Conservation (phyloP, 2,329 filamentous ascomycete species). For the Zasmidium angulare region DNA sequence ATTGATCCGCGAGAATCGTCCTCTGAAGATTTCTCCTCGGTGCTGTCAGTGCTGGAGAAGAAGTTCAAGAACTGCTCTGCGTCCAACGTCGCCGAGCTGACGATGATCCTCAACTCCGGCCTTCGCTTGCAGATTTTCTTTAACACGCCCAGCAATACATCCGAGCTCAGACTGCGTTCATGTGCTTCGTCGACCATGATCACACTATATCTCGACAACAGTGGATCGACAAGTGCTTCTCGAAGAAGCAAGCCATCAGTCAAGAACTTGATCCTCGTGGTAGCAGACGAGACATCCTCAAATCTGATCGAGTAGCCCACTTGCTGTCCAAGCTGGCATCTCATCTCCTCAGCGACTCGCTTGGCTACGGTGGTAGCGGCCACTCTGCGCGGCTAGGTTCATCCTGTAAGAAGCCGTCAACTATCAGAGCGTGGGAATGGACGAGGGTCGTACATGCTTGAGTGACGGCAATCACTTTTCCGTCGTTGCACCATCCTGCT, state of each 20-base stretch:
- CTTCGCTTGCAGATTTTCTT: constrained; percentile 85
- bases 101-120: constrained; percentile 78
- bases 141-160: constrained; percentile 82
- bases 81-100: constrained; percentile 91
- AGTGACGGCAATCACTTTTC: constrained; percentile 82
- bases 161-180: constrained; percentile 87
- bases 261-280: constrained; percentile 89
- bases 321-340: constrained; percentile 82
- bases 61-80: constrained; percentile 82
- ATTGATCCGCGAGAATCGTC: constrained; percentile 58
- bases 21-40: constrained; percentile 32
- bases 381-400: constrained; percentile 73
- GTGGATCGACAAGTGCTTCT: constrained; percentile 88
- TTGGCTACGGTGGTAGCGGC: constrained; percentile 87
- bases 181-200: constrained; percentile 99
- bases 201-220: constrained; percentile 86
- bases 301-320: constrained; percentile 86
- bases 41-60: constrained; percentile 57
- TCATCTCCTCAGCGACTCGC: constrained; percentile 85
- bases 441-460: constrained; percentile 62
- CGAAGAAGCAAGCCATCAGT: constrained; percentile 89
- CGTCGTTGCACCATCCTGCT: constrained; percentile 83
- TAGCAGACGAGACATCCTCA: constrained; percentile 83
- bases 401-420: constrained; percentile 35
- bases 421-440: constrained; percentile 9